Conservation (phyloP, 108 stramenopile species). For the Skeletonema potamos region DNA sequence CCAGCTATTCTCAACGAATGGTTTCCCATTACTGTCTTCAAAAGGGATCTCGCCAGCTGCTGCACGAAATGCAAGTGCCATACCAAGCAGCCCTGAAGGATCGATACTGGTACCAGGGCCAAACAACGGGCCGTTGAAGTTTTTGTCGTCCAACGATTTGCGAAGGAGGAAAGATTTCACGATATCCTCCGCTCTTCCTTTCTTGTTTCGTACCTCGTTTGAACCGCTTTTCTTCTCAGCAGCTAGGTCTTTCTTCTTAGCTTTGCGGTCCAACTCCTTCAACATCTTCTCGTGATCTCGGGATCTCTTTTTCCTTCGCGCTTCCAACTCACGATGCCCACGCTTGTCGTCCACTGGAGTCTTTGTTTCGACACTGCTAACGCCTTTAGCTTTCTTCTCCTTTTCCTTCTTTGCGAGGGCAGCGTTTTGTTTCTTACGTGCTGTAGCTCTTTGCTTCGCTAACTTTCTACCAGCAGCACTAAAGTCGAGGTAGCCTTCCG, state of each 20-base stretch:
- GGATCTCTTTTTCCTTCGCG: constrained; percentile 64
- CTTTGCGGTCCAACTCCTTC: constrained; percentile 50
- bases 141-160: constrained; percentile 51
- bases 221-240: constrained; percentile 28
- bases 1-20: constrained; percentile 53
- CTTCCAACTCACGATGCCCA: constrained; percentile 63
- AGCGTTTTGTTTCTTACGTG: constrained; percentile 66
- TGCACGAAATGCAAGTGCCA: constrained; percentile 87
- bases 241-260: constrained; percentile 44
- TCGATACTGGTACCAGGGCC: constrained; percentile 71
- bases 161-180: constrained; percentile 72
- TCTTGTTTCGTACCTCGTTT: constrained; percentile 47
- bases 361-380: constrained; percentile 33
- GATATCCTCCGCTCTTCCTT: constrained; percentile 70
- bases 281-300: constrained; percentile 73
- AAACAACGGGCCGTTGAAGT: constrained; percentile 49
- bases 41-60: constrained; percentile 80
- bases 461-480: constrained; percentile 69
- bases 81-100: constrained; percentile 68
- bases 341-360: constrained; percentile 51
- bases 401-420: constrained; percentile 65
- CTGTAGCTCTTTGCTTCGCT: constrained; percentile 68
- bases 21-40: constrained; percentile 52
- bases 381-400: constrained; percentile 39
- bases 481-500: constrained; percentile 75